Base-by-base conservation (phyloP, 2,329 filamentous ascomycete species). In the Nemania serpens region DNA sequence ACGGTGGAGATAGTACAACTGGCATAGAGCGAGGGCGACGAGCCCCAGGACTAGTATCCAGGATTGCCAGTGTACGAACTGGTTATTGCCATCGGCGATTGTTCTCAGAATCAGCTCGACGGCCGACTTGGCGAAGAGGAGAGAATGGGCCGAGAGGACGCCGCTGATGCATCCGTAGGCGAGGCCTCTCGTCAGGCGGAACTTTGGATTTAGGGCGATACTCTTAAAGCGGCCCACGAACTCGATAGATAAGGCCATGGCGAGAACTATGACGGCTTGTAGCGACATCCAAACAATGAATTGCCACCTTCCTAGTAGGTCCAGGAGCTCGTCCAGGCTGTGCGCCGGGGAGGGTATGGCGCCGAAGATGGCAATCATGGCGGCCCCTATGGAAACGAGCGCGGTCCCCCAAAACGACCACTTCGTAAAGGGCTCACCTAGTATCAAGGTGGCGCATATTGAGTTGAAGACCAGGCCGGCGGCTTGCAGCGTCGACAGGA, bases 391-490 rank as follows among this genome's bases (percentile, higher is more conserved):
- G 65, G 91, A 94, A 43, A 98, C 95, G 51, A 99, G 85, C 54
- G 95, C 70, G 1, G 95, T 99, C 39, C 95, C 95, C 71, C 91
- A 85, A 39, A 96, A 82, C n/a, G 94, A 97, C 84, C 93, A 96
- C 74, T 85, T 86, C 54, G 95, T 98, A 77, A 98, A 99, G 4
- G 93, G 91, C 77, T 99, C 94, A 71, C 90, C 89, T 49, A 99
- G 84, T 71, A 98, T 91, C 59, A 98, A 79, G 46, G 93, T 96
- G 63, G 95, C 95, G 82, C 96, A 97, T 76, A 98, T 92, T 59
- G 94, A 97, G 81, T 99, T 99, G 83, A 99, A 99, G 64, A 99
- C 95, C 57, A 99, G 84, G 46, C 95, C 95, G 3, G 94, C 96
- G 17, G 94, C 94, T 79, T 99, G 95, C 39, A 99, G 81, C 1